Evolutionary conservation across 2,329 filamentous ascomycete genomes (phyloP).

Genomic region (Alternaria dauci): DNA sequence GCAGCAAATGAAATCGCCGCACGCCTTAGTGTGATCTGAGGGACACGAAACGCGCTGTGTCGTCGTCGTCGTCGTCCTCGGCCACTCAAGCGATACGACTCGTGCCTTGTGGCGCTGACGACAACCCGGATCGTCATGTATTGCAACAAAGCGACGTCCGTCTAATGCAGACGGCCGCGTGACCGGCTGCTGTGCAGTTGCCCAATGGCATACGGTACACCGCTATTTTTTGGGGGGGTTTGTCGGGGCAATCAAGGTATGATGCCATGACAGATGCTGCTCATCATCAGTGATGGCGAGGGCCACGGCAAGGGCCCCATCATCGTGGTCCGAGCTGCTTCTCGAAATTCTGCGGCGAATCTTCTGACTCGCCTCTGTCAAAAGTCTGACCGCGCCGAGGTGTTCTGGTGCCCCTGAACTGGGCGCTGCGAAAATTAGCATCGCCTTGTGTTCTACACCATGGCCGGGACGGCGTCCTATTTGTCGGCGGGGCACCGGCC

Average conservation of each 20-base stretch:
- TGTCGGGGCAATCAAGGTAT: constrained; percentile 35
- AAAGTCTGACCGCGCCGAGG: constrained; percentile 24
- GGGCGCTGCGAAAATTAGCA: constrained; percentile 21
- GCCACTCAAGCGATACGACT: constrained; percentile 68
- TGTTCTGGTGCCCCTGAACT: constrained; percentile 36
- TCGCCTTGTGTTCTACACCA: constrained; percentile 5
- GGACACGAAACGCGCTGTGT: constrained; percentile 41
- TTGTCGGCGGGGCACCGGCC: constrained; percentile 45
- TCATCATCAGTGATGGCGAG: constrained; percentile 25
- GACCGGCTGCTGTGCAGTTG: constrained; percentile 17
- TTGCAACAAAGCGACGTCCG: constrained; percentile 29
- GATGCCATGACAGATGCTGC: constrained; percentile 28
- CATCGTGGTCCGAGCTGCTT: constrained; percentile 36
- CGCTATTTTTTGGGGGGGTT: constrained; percentile 37
- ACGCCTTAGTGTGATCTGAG: constrained; percentile 20
- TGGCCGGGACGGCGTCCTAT: constrained; percentile 31
- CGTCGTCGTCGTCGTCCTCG: constrained; percentile 34
- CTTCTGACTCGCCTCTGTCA: constrained; percentile 39
- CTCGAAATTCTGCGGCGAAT: constrained; percentile 38
- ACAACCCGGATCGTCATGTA: constrained; percentile 31
- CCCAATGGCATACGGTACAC: constrained; percentile 30
- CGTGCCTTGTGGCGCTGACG: constrained; percentile 66
- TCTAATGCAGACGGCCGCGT: constrained; percentile 28
- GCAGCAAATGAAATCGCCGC: constrained; percentile 44
- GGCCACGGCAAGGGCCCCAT: constrained; percentile 2